Conservation (phyloP, 352 stramenopile species). For the Phytophthora fragariaefolia region DNA sequence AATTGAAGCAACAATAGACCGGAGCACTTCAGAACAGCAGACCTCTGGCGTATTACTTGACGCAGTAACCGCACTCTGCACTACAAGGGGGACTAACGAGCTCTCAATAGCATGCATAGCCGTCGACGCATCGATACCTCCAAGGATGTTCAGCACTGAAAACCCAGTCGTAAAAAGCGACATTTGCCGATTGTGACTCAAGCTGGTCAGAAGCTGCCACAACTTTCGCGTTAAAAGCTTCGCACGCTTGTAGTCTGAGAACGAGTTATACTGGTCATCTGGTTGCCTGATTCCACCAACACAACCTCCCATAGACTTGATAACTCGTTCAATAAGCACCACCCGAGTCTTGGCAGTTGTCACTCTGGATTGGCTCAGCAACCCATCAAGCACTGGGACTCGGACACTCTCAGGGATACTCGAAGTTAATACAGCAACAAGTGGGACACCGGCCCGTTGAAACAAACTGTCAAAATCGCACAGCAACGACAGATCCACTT, state of each 20-base stretch:
- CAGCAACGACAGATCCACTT: constrained; percentile 18
- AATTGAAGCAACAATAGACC: constrained; percentile 34
- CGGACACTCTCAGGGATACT: constrained; percentile 6
- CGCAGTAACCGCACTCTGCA: constrained; percentile 22
- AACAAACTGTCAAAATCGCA: constrained; percentile 34
- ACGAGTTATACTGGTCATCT: constrained; percentile 25
- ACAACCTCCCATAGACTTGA: constrained; percentile 43
- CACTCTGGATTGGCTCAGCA: constrained; percentile 24
- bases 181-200: constrained; percentile 6
- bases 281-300: neutral
- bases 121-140: constrained; percentile 33
- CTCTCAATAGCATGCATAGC: constrained; percentile 28
- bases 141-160: constrained; percentile 34
- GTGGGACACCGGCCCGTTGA: constrained; percentile 31
- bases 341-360: constrained; percentile 21
- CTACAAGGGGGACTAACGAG: constrained; percentile 43
- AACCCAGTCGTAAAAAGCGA: constrained; percentile 51
- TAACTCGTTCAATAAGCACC: constrained; percentile 45
- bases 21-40: constrained; percentile 25
- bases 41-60: neutral
- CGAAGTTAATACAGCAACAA: constrained; percentile 36
- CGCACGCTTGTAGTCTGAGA: constrained; percentile 44
- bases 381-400: constrained; percentile 27
- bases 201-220: constrained; percentile 43
- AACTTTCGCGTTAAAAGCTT: constrained; percentile 49